These are phyloP conservation scores for Penicillium dipodomyicola DNA, from an alignment of 495 filamentous ascomycete species.

Conservation along the genomic window DNA sequence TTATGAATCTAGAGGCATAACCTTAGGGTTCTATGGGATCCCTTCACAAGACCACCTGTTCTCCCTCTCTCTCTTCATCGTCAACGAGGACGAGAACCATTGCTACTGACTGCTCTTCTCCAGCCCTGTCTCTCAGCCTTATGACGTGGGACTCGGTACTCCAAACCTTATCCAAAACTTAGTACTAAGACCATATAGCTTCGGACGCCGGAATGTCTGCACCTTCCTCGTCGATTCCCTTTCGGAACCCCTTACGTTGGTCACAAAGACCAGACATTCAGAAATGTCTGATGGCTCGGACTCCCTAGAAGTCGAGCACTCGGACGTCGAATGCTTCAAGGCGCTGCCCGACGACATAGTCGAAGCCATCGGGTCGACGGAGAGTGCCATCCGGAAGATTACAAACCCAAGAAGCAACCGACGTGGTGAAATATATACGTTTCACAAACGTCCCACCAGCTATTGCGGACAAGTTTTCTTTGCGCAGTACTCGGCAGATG, in stretches of 20 bases:
- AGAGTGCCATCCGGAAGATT: neutral
- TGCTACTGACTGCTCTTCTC: too few species aligned
- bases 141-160: neutral
- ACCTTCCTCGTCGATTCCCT: neutral
- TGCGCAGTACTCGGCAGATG: neutral
- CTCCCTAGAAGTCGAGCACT: neutral
- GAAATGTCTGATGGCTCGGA: neutral
- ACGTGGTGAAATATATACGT: neutral
- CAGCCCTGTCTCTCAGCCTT: neutral
- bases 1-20: too few species aligned
- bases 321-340: neutral
- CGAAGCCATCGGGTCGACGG: neutral
- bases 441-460: conserved; percentile 1
- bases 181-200: conserved; percentile 4
- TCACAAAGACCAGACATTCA: neutral
- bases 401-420: neutral
- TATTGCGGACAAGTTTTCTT: neutral
- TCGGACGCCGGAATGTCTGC: neutral
- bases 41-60: too few species aligned
- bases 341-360: neutral
- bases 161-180: neutral
- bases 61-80: too few species aligned
- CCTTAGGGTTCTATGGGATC: too few species aligned
- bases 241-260: neutral
- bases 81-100: too few species aligned